Percentiles rank a stretch among this genome's conserved stretches.
These are phyloP conservation scores for Oehlia diaphana DNA, from an alignment of 192 early-diverging fungal genomes.

Conservation along the genomic window DNA sequence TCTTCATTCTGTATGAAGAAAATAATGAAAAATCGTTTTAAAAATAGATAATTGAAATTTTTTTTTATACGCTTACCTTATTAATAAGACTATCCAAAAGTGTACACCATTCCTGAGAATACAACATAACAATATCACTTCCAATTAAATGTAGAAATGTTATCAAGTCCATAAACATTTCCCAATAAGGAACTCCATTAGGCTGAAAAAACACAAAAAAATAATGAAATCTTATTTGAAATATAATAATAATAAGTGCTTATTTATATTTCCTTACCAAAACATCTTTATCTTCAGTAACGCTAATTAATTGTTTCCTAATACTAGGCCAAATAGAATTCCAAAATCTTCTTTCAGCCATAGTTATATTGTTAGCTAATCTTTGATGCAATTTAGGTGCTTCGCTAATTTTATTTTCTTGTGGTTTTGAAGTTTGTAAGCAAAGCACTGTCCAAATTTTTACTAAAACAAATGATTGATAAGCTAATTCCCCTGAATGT, in stretches of 20 bases:
- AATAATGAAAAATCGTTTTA: neutral
- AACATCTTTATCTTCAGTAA: slow-evolving; percentile 19
- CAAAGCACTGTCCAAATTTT: slow-evolving; percentile 45
- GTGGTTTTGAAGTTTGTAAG: neutral
- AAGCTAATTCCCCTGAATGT: slow-evolving; percentile 36
- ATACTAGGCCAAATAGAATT: slow-evolving; percentile 34
- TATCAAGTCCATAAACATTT: slow-evolving; percentile 41
- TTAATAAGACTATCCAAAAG: slow-evolving; percentile 36
- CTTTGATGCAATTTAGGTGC: slow-evolving; percentile 16
- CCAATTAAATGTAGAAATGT: slow-evolving; percentile 39
- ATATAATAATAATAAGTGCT: neutral
- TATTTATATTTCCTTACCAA: neutral
- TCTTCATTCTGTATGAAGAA: neutral
- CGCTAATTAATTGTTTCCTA: slow-evolving; percentile 11
- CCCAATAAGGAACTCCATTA: slow-evolving; percentile 31
- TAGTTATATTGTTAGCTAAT: slow-evolving; percentile 17
- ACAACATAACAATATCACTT: slow-evolving; percentile 36
- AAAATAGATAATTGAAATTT: neutral
- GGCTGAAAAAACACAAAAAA: slow-evolving; percentile 13
- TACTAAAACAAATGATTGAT: slow-evolving; percentile 41
- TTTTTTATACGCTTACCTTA: slow-evolving; percentile 30
- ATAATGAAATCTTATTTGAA: neutral
- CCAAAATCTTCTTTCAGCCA: slow-evolving; percentile 34
- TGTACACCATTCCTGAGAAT: slow-evolving; percentile 42
- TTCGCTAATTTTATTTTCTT: slow-evolving; percentile 4